phyloP scores from a whole-genome alignment of 257 asterid genomes.

The Nicotiana noctiflora region DNA sequence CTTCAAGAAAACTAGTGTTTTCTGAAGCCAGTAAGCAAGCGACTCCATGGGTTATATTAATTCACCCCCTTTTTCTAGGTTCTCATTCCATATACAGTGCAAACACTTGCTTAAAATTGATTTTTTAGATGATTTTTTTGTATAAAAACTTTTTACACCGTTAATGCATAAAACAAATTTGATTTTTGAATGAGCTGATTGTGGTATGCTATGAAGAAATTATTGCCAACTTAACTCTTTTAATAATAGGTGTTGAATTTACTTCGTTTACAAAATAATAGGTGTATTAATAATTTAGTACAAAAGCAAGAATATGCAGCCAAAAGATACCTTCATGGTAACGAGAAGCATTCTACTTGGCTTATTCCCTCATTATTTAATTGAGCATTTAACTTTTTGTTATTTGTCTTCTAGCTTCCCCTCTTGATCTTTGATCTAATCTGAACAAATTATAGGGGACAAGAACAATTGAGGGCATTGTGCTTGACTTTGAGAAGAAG shows the following conservation, averaged over 20 bases:
- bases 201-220: not conserved
- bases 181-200: not conserved
- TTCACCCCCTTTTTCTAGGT: not conserved
- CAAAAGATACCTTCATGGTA: not conserved
- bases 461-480: constrained; percentile 26
- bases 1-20: too few species aligned
- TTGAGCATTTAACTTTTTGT: not conserved
- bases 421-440: not conserved
- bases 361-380: not conserved
- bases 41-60: too few species aligned
- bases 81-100: not conserved
- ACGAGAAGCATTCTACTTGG: not conserved
- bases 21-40: too few species aligned
- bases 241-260: not conserved
- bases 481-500: constrained; percentile 18
- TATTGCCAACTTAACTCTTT: not conserved
- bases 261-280: not conserved
- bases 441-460: constrained; percentile 18
- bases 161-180: not conserved
- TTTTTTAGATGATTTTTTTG: not conserved
- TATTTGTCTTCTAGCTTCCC: not conserved
- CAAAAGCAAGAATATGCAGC: not conserved
- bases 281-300: not conserved
- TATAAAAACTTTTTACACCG: not conserved
- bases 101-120: not conserved